phyloP scores from a whole-genome alignment of 257 asterid genomes.

The Solanum arcanum region DNA sequence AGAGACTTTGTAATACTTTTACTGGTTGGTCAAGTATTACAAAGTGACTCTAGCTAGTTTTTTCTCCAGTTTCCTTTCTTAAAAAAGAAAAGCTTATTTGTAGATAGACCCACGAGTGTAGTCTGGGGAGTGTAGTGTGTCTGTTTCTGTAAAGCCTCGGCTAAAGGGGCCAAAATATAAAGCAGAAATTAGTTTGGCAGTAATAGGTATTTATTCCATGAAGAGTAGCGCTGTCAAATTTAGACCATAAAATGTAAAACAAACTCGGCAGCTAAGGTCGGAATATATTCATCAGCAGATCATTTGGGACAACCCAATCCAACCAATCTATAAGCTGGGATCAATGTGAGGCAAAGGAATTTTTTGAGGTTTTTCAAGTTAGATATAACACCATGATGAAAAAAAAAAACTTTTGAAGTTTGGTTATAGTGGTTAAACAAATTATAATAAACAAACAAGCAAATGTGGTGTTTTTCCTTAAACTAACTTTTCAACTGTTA shows the following conservation, averaged over 20 bases:
- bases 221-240: background rate
- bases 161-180: background rate
- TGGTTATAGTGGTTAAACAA: background rate
- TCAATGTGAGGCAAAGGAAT: background rate
- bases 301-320: background rate
- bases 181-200: background rate
- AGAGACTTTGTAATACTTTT: background rate
- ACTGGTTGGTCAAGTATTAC: background rate
- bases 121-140: background rate
- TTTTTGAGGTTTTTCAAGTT: background rate
- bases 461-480: background rate
- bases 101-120: background rate
- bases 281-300: background rate
- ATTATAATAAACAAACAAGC: background rate
- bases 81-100: background rate
- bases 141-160: background rate
- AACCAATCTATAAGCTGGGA: background rate
- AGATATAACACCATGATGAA: background rate
- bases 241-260: background rate
- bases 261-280: background rate
- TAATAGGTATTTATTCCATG: background rate
- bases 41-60: background rate
- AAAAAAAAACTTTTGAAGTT: background rate
- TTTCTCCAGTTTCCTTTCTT: background rate
- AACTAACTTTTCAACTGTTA: background rate